A percentile compares a stretch with the other conserved stretches of the same genome.
phyloP scores from a whole-genome alignment of 164 flowering plant genomes.

The Berberis thunbergii region DNA sequence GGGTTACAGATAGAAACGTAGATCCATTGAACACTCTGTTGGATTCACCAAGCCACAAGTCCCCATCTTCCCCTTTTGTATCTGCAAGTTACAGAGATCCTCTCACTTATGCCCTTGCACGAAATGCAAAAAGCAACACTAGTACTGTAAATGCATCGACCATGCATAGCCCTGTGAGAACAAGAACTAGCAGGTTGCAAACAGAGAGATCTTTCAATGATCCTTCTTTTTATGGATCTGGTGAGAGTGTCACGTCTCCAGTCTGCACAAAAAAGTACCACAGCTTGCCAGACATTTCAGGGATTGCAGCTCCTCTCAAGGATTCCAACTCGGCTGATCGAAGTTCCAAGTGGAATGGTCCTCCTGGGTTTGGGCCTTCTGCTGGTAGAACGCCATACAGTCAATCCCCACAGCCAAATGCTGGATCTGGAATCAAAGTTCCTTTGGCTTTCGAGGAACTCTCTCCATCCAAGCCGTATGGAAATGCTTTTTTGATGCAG shows the following conservation, averaged over 20 bases:
- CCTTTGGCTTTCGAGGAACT: slow-evolving; percentile 51
- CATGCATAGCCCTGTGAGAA: slow-evolving; percentile 34
- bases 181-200: slow-evolving; percentile 42
- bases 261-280: slow-evolving; percentile 65
- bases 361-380: slow-evolving; percentile 41
- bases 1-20: slow-evolving; percentile 33
- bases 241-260: slow-evolving; percentile 23
- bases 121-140: slow-evolving; percentile 39
- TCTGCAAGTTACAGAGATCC: slow-evolving; percentile 40
- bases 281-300: slow-evolving; percentile 88
- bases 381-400: slow-evolving; percentile 29
- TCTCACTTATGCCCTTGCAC: slow-evolving; percentile 30
- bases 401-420: slow-evolving; percentile 23
- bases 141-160: slow-evolving; percentile 37
- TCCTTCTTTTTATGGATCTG: slow-evolving; percentile 25
- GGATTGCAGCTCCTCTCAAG: slow-evolving; percentile 39
- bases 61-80: slow-evolving; percentile 38
- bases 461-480: slow-evolving; percentile 49
- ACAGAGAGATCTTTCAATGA: slow-evolving; percentile 42
- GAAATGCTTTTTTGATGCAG: slow-evolving; percentile 40
- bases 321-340: slow-evolving; percentile 26
- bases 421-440: slow-evolving; percentile 32
- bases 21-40: slow-evolving; percentile 26
- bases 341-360: slow-evolving; percentile 37
- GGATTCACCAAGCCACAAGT: slow-evolving; percentile 30